Conservation (phyloP, 306 rosid genomes). For the Acmispon strigosus region DNA sequence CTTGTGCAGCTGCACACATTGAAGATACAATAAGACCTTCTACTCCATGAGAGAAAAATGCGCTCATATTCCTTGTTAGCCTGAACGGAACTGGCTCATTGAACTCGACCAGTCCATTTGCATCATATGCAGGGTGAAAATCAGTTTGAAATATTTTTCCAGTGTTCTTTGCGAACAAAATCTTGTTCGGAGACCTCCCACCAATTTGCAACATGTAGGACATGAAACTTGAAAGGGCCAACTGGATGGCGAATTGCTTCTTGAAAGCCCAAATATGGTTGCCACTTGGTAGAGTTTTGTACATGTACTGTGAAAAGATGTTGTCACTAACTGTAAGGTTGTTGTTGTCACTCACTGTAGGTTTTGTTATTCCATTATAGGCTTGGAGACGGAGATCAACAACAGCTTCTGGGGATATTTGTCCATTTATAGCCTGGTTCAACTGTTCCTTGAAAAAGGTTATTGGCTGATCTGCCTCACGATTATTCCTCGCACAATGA, state of each 20-base stretch:
- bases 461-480: conserved; percentile 95
- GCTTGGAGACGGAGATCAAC: conserved; percentile 93
- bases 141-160: conserved; percentile 97
- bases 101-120: conserved; percentile 85
- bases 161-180: conserved; percentile 91
- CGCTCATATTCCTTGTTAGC: conserved; percentile 95
- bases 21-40: conserved; percentile 98
- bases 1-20: conserved; percentile 98
- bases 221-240: conserved; percentile 95
- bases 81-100: conserved; percentile 98
- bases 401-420: conserved; percentile 81
- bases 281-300: conserved; percentile 84
- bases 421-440: conserved; percentile 94
- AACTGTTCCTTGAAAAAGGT: conserved; percentile 92
- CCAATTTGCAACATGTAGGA: conserved; percentile 95
- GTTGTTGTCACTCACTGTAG: conserved; percentile 64
- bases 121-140: conserved; percentile 96
- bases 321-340: conserved; percentile 72
- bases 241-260: conserved; percentile 96
- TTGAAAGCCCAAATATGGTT: conserved; percentile 98
- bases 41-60: conserved; percentile 91
- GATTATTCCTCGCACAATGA: conserved; percentile 92
- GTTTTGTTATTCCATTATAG: conserved; percentile 68
- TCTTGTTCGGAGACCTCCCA: conserved; percentile 98
- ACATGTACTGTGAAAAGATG: conserved; percentile 95